Percentiles rank a stretch among this genome's conserved stretches.
phyloP scores from a whole-genome alignment of 345 rosid species.

The Salix dunnii region DNA sequence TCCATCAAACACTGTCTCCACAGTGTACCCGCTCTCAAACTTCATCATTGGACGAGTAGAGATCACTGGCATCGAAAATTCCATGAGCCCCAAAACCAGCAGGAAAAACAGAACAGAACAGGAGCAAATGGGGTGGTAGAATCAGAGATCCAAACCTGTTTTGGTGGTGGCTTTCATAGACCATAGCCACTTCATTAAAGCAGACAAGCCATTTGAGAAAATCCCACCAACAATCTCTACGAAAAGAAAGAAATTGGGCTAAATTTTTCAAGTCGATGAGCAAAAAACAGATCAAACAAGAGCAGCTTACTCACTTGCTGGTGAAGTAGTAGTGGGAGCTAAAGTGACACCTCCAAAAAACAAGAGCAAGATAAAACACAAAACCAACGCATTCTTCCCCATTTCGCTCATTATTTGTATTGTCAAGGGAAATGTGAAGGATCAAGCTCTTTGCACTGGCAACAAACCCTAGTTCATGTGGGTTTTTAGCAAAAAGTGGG shows the following conservation, averaged over 20 bases:
- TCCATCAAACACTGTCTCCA: conserved; percentile 98
- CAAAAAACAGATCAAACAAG: conserved; percentile 10
- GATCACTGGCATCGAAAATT: conserved; percentile 44
- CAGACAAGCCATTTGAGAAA: conserved; percentile 66
- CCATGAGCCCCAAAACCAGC: neutral
- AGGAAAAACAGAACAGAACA: neutral
- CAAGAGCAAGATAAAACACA: conserved; percentile 43
- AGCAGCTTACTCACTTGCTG: conserved; percentile 67
- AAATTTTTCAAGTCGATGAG: neutral
- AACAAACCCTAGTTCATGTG: conserved; percentile 23
- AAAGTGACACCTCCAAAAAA: conserved; percentile 51
- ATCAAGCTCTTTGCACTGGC: conserved; percentile 23
- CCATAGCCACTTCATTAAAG: conserved; percentile 82
- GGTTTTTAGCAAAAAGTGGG: conserved; percentile 12
- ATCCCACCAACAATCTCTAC: conserved; percentile 85
- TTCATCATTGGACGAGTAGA: conserved; percentile 87
- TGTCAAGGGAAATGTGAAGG: conserved; percentile 6
- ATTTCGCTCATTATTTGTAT: conserved; percentile 22
- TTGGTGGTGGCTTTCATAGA: conserved; percentile 85
- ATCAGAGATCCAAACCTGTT: conserved; percentile 61
- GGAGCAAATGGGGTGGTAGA: conserved; percentile 7
- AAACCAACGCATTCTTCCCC: conserved; percentile 52
- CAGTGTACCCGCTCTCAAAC: conserved; percentile 88
- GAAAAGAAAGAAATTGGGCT: conserved; percentile 4
- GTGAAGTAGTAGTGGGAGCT: conserved; percentile 65